phyloP scores from a whole-genome alignment of 306 rosid genomes.

The Lablab purpureus region DNA sequence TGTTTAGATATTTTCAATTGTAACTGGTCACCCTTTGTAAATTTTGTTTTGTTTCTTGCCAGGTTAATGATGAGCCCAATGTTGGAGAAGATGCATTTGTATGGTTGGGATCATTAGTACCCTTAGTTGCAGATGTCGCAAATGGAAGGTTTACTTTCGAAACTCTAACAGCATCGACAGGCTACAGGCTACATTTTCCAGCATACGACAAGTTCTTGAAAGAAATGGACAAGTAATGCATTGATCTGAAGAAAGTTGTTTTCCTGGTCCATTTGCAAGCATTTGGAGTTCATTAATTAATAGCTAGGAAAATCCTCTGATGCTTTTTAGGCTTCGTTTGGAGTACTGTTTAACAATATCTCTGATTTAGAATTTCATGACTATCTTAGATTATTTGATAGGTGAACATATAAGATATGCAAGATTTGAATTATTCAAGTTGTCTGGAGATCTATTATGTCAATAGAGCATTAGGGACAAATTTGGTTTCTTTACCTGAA shows the following conservation, averaged over 20 bases:
- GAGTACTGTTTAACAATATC: not conserved
- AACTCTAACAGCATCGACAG: constrained; percentile 78
- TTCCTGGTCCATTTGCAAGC: constrained; percentile 21
- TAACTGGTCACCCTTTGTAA: constrained; percentile 7
- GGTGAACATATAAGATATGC: not conserved
- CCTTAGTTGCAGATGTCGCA: constrained; percentile 73
- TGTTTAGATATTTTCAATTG: not conserved
- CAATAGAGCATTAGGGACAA: constrained; percentile 5
- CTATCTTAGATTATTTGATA: constrained; percentile 17
- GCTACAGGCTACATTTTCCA: constrained; percentile 82
- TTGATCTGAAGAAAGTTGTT: constrained; percentile 9
- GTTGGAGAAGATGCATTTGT: constrained; percentile 95
- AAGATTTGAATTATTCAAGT: constrained; percentile 21
- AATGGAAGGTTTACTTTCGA: constrained; percentile 87
- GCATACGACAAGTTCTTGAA: constrained; percentile 76
- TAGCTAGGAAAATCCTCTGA: not conserved
- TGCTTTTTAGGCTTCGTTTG: not conserved
- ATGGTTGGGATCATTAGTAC: constrained; percentile 84
- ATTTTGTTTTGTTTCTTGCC: constrained; percentile 36
- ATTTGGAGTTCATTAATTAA: constrained; percentile 20
- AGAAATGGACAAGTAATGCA: constrained; percentile 74
- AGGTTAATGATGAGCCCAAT: constrained; percentile 69
- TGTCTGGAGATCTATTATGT: constrained; percentile 1
- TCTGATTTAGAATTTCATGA: not conserved
- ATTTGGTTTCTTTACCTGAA: not conserved